Evolutionary conservation across 2,329 filamentous ascomycete species (phyloP).

Genomic region (Thermoascus crustaceus): DNA sequence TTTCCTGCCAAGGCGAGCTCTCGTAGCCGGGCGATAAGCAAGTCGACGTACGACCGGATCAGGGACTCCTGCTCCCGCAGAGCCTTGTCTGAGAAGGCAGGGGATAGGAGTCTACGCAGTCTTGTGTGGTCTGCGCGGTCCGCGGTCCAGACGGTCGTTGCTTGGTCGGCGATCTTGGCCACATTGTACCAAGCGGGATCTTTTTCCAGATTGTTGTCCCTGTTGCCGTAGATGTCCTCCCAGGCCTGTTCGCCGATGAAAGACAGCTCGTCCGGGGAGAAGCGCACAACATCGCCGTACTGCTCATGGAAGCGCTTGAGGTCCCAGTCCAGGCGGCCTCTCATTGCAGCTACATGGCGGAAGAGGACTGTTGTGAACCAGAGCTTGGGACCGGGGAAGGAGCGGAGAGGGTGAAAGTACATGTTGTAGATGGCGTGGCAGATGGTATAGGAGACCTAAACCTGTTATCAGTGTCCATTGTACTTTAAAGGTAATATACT

Average conservation of each 20-base stretch:
- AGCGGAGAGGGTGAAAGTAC: slow-evolving; percentile 21
- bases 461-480: too few relatives aligned
- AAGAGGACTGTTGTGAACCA: slow-evolving; percentile 16
- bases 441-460: too few relatives aligned
- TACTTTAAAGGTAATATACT: too few relatives aligned
- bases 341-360: slow-evolving; percentile 10
- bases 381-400: slow-evolving; percentile 20
- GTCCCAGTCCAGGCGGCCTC: slow-evolving; percentile 8
- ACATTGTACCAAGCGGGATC: slow-evolving; percentile 1
- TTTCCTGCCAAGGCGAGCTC: slow-evolving; percentile 6
- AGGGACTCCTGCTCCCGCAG: slow-evolving; percentile 28
- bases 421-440: slow-evolving; percentile 17
- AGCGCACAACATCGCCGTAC: slow-evolving; percentile 22
- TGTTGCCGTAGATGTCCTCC: slow-evolving; percentile 21
- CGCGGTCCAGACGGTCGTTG: slow-evolving; percentile 11
- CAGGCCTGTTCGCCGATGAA: slow-evolving; percentile 17
- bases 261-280: slow-evolving; percentile 22
- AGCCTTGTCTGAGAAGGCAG: slow-evolving; percentile 34
- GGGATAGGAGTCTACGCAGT: slow-evolving; percentile 20
- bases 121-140: slow-evolving; percentile 15
- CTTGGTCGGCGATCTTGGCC: too few relatives aligned
- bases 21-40: slow-evolving; percentile 20
- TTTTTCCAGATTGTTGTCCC: slow-evolving; percentile 16
- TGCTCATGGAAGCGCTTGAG: slow-evolving; percentile 15
- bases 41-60: slow-evolving; percentile 23